Evolutionary conservation across 345 rosid genomes (phyloP).

Genomic region (Heritiera littoralis): DNA sequence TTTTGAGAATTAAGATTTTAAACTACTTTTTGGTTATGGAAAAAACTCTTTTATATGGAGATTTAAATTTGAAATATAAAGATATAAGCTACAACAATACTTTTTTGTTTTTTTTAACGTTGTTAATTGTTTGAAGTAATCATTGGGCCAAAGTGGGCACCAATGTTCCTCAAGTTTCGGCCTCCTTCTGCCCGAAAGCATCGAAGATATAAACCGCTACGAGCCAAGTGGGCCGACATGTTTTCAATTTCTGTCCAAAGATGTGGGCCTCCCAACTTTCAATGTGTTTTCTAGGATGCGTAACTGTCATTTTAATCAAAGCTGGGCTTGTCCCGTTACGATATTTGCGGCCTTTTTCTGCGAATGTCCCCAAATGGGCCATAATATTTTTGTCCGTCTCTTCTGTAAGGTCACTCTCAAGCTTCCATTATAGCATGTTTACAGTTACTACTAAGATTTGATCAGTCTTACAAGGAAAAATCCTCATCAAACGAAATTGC

Average conservation of each 20-base stretch:
- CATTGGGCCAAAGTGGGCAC: constrained; percentile 13
- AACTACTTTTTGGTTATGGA: too few relatives aligned
- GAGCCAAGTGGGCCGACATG: constrained; percentile 32
- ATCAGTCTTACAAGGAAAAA: neutral
- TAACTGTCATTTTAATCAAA: constrained; percentile 15
- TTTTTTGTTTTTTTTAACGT: neutral
- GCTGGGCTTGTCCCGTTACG: constrained; percentile 7
- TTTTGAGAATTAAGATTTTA: too few relatives aligned
- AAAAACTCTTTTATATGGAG: too few relatives aligned
- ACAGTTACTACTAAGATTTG: neutral
- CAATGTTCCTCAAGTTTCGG: neutral
- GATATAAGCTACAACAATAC: too few relatives aligned
- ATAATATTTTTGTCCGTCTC: neutral
- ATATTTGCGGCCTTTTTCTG: constrained; percentile 8
- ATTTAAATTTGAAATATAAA: too few relatives aligned
- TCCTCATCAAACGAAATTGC: neutral
- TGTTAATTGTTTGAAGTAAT: neutral
- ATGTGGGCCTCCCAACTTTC: constrained; percentile 19
- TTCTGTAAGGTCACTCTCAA: neutral
- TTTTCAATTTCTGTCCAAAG: neutral
- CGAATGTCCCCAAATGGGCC: neutral
- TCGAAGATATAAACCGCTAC: neutral
- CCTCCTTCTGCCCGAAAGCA: neutral
- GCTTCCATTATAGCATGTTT: neutral
- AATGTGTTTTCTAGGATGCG: constrained; percentile 20